Evolutionary conservation across 345 rosid species (phyloP), one percentile per base, ranked within the genome.

Genomic region (Euphorbia pulcherrima): DNA sequence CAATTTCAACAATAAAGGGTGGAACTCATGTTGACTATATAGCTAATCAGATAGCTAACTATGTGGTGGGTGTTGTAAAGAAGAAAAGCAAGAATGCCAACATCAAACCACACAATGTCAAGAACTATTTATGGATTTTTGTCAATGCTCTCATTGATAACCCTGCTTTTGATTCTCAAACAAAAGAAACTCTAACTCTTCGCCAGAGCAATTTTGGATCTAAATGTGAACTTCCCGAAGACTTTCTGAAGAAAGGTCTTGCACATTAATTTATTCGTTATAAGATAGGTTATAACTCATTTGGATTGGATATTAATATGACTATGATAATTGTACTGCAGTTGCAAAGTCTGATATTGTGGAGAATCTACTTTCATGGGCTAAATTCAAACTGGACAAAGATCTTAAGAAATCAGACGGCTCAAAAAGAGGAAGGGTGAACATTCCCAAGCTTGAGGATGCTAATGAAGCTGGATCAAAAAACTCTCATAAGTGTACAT

Each of bases 111-210:
- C 96, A 89, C 71, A 87, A 86, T 60, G 99, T 90, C 59, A 94
- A 90, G 85, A 89, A 81, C 71, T 90, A 88, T 76, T 67, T 94
- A 62, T 94, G 99, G 99, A 95, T 94, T 41, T 94, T 94, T 82
- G 97, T 94, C 83, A 94, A 88, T 60, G 85, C 96, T 16, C 93
- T 94, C 62, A 88, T 94, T 81, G 99, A 91, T 83, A 94, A 94
- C 70, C 97, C 97, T 61, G 99, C 99, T 46, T 94, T 94, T 71
- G 99, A 94, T 79, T 94, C 99, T 66, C 99, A 94, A 84, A 94
- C 99, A 20, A 94, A 94, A 81, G 99, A 94, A 84, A 90, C 93
- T 66, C 69, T 94, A 86, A 91, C 99, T 14, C 97, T 94, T 73
- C 92, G 97, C 50, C 93, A 89, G 77, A 89, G 93, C 84, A 94